Conservation (phyloP, 129 eudicot genomes). For the Centrapalus pauciflorus region DNA sequence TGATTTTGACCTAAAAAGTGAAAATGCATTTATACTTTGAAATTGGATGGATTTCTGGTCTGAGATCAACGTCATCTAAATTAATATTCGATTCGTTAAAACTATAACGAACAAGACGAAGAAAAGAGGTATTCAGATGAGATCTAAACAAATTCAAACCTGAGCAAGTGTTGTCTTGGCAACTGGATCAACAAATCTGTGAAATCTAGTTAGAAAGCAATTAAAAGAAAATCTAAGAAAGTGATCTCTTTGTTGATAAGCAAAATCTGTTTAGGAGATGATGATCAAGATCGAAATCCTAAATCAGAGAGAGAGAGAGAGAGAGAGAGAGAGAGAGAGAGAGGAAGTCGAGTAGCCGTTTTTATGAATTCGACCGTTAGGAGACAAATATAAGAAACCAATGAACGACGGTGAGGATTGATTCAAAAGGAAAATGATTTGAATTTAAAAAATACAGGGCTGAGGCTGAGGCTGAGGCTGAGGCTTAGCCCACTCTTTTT, state of each 20-base stretch:
- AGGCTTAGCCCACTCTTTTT: background rate
- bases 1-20: background rate
- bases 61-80: background rate
- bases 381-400: background rate
- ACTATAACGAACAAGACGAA: background rate
- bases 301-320: background rate
- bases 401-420: background rate
- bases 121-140: background rate
- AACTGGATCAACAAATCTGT: conserved; percentile 2
- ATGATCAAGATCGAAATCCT: background rate
- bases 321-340: conserved; percentile 1
- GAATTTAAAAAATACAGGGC: conserved; percentile 9
- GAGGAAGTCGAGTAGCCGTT: conserved; percentile 18
- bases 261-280: background rate
- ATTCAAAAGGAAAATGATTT: background rate
- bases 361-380: conserved; percentile 24
- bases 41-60: background rate
- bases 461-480: background rate
- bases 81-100: background rate
- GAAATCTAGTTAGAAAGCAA: background rate
- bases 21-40: background rate
- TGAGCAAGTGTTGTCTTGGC: conserved; percentile 2
- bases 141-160: conserved; percentile 18
- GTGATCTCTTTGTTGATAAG: background rate
- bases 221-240: background rate